Evolutionary conservation across 441 rosid species (phyloP).

Genomic region (Adansonia grandidieri): DNA sequence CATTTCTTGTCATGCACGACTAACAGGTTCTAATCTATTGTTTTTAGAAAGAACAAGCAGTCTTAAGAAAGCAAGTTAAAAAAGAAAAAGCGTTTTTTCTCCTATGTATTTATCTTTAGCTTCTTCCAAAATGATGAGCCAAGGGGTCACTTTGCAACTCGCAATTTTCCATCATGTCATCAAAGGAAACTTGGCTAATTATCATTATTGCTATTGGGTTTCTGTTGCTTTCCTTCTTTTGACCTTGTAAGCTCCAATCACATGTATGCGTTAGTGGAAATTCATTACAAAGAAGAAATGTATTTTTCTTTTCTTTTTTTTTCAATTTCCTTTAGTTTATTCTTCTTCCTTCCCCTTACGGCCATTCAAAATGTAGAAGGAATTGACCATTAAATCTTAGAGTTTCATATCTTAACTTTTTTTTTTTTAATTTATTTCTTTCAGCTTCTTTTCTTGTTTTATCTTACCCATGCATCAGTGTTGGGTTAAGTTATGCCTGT

Average conservation of each 20-base stretch:
- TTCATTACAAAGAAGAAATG: neutral
- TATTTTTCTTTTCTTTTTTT: neutral
- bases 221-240: constrained; percentile 20
- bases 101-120: neutral
- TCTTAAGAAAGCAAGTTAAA: no score
- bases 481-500: neutral
- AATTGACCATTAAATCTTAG: neutral
- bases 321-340: neutral
- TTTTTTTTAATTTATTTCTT: neutral
- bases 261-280: neutral
- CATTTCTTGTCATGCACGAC: neutral
- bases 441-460: neutral
- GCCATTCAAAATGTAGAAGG: constrained; percentile 6
- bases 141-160: neutral
- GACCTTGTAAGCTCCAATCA: constrained; percentile 21
- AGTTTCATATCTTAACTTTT: neutral
- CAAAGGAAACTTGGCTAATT: neutral
- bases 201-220: constrained; percentile 10
- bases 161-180: neutral
- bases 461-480: neutral
- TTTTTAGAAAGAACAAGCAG: neutral
- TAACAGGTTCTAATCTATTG: neutral
- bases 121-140: neutral
- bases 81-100: neutral
- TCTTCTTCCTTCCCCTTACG: neutral